Base-by-base conservation (phyloP, 768 basidiomycete species). In the Jaapia argillacea region DNA sequence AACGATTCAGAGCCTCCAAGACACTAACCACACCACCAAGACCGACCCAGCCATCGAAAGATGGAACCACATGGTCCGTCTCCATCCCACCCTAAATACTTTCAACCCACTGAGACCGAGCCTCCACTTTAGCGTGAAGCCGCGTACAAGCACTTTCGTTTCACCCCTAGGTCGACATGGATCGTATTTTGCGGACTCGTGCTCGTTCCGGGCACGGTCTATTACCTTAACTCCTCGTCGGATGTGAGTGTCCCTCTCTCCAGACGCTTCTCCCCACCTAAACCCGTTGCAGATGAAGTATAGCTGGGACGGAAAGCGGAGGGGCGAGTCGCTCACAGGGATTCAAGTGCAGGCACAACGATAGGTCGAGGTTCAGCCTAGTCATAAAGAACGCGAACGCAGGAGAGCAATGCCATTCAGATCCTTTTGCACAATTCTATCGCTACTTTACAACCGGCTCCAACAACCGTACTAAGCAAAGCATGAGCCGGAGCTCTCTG, bases 401-500 rank as follows among this genome's bases (percentile, higher is more conserved):
- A n/a, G n/a, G n/a, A n/a, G n/a, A n/a, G n/a, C n/a, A n/a, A n/a
- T n/a, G n/a, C 31, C 10, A 24, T 51, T 66, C 67, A 96, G 43
- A 94, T 58, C 54, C 79, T 70, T 66, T 86, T 92, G 68, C 88
- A 92, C 41, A 93, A 58, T 59, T 85, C 81, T 64, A 98, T 94
- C 10, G 93, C 93, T 20, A 81, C 67, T 62, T 84, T 87, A 63
- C 93, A 98, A 2, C 91, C 91, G 3, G 68, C 72, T 2, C 85
- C 90, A 7, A 98, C 72, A 21, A 91, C 64, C 5, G 87, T 83
- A 52, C 88, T 92, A 45, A 98, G 64, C 35, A 98, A 65, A 1
- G 90, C 88, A 60, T 98, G 91, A 33, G 84, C 91, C 1, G 93
- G 91, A 18, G 91, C 91, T 41, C 81, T 74, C 60, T 96, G 93